These are phyloP conservation scores for Suillus ampliporus DNA, from an alignment of 768 basidiomycete species.

Conservation along the genomic window DNA sequence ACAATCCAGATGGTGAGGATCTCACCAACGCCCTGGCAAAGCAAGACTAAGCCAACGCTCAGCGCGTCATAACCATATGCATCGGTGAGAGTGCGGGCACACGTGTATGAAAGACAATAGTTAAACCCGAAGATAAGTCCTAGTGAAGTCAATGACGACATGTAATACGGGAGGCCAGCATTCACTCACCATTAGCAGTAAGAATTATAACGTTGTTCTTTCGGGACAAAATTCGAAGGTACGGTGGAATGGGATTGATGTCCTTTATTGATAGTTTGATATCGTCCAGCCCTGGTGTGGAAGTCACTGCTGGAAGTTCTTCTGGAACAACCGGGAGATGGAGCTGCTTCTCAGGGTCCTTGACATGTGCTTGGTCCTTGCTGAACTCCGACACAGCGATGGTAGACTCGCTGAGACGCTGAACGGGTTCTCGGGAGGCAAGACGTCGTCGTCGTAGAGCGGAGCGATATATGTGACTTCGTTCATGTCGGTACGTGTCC, in stretches of 20 bases:
- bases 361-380: slow-evolving; percentile 19
- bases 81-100: slow-evolving; percentile 66
- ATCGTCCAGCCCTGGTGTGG: slow-evolving; percentile 25
- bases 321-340: slow-evolving; percentile 33
- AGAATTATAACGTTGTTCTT: slow-evolving; percentile 74
- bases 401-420: slow-evolving; percentile 27
- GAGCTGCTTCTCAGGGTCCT: slow-evolving; percentile 19
- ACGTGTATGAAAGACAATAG: slow-evolving; percentile 77
- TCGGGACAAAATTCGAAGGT: slow-evolving; percentile 59
- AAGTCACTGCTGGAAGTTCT: slow-evolving; percentile 20
- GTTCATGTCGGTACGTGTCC: slow-evolving; percentile 84
- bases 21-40: slow-evolving; percentile 74
- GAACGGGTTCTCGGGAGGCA: slow-evolving; percentile 26
- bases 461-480: slow-evolving; percentile 80
- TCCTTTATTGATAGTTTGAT: slow-evolving; percentile 67
- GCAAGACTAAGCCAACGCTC: slow-evolving; percentile 75
- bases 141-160: slow-evolving; percentile 30
- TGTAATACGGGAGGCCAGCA: not conserved
- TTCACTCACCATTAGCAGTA: slow-evolving; percentile 31
- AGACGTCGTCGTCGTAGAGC: slow-evolving; percentile 56
- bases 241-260: slow-evolving; percentile 75
- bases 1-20: slow-evolving; percentile 8
- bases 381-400: slow-evolving; percentile 19
- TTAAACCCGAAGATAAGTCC: slow-evolving; percentile 75
- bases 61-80: slow-evolving; percentile 73